Percentiles rank a stretch among this genome's conserved stretches.
Evolutionary conservation across 1,284 basidiomycete genomes (phyloP).

Genomic region (Microbotryum saponariae): DNA sequence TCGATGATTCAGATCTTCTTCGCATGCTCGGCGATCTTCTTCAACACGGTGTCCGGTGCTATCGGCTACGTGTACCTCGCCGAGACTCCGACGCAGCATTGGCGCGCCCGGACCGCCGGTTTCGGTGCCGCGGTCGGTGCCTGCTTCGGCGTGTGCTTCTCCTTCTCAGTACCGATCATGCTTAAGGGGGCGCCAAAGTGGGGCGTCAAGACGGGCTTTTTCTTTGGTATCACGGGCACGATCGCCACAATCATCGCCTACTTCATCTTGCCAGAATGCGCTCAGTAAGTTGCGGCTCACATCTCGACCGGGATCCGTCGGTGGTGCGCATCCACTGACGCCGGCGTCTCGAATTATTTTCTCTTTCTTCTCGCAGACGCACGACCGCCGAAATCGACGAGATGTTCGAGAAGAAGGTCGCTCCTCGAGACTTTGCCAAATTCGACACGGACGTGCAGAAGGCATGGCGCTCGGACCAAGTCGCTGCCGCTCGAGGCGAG

Average conservation of each 20-base stretch:
- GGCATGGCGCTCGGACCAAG: not conserved
- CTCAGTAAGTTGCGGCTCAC: not conserved
- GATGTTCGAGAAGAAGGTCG: constrained; percentile 2
- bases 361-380: not conserved
- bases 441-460: constrained; percentile 1
- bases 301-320: no score
- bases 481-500: no score
- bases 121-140: not conserved
- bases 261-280: not conserved
- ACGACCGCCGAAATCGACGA: not conserved
- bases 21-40: constrained; percentile 27
- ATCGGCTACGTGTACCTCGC: constrained; percentile 15
- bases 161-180: not conserved
- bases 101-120: not conserved
- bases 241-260: not conserved
- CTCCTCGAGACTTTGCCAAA: not conserved
- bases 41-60: constrained; percentile 28
- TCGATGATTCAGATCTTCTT: constrained; percentile 23
- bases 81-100: not conserved
- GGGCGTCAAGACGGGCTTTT: constrained; percentile 1
- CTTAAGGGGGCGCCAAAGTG: not conserved
- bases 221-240: not conserved
- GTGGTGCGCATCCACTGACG: not conserved
- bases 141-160: constrained; percentile 1
- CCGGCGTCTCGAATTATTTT: no score